Evolutionary conservation across 2,329 filamentous ascomycete genomes (phyloP).

Genomic region (Akanthomyces dipterigenus): DNA sequence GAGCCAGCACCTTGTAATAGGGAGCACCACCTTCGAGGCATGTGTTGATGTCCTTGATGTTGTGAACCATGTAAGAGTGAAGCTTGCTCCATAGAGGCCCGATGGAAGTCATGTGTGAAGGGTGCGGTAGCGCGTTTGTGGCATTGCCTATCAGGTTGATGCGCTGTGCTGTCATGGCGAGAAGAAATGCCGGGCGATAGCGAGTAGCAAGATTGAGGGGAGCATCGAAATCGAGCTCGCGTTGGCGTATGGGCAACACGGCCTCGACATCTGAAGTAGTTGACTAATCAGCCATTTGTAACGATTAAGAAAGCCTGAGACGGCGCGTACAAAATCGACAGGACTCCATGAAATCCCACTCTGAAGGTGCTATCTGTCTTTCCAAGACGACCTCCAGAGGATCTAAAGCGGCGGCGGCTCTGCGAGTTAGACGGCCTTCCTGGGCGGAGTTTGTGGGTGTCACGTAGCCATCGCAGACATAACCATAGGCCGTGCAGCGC

Average conservation of each 20-base stretch:
- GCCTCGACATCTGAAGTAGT: not conserved
- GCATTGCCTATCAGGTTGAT: not conserved
- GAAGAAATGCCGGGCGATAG: not conserved
- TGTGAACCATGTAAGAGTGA: not conserved
- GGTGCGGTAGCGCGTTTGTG: not conserved
- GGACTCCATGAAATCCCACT: constrained; percentile 2
- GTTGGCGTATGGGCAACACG: not conserved
- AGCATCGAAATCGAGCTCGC: not conserved
- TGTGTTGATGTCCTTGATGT: not conserved
- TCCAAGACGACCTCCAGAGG: not conserved
- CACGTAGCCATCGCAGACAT: constrained; percentile 1
- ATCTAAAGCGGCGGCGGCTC: not conserved
- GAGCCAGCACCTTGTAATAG: not conserved
- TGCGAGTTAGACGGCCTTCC: not conserved
- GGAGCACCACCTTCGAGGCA: not conserved
- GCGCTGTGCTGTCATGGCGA: not conserved
- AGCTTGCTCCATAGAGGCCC: not conserved
- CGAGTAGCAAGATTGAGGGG: not conserved
- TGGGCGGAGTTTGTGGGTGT: not conserved
- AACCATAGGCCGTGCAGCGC: constrained; percentile 3
- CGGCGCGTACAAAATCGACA: not conserved
- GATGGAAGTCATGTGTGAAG: not conserved
- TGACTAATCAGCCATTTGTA: not conserved
- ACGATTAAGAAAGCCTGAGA: not conserved
- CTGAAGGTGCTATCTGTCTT: not conserved